Base-by-base conservation (phyloP, 805 yeast genomes). In the Pichia nakasei region DNA sequence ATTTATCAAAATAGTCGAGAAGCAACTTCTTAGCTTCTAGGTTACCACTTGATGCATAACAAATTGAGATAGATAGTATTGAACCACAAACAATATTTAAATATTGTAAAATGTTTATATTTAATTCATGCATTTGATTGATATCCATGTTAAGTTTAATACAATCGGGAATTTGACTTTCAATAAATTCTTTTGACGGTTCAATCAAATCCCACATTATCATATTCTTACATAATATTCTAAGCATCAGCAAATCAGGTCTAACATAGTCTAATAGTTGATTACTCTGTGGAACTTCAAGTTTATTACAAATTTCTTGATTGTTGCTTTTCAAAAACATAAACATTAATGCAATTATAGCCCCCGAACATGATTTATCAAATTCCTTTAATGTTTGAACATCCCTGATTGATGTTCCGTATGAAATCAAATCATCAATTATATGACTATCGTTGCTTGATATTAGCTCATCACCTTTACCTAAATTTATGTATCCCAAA, bases 401-500 rank as follows among this genome's bases (percentile, higher is more conserved):
- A 61, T 82, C 91, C 48, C 75, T 74, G 63, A 75, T 69, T 6
- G 80, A 69, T 1, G 72, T 66, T 0, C 87, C 85, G 44, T 76
- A 64, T 0, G 78, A 66, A 35, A 82, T 57, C 31, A 87, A 63
- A 39, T 65, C 67, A 46, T 82, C 87, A 21, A 79, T 75, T 5
- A 84, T 73, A 52, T 73, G 79, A 0, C 82, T 70, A 55, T 82
- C 93, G 47, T 73, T 73, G 2, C 55, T 49, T 17, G 50, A 48
- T 39, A 72, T 65, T 39, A 82, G 60, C 47, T 73, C 76, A 42
- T 73, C 73, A 1, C 93, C 95, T 44, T 76, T 75, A 0, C 94
- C 96, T 26, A 88, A 60, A 54, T 89, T 88, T 15, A 88, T 79
- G 45, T 80, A 75, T 0, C 99, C 99, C 17, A 89, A 62, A 0